These are phyloP conservation scores for Cladorrhinum sp. DNA, from an alignment of 2,329 filamentous ascomycete genomes.

Conservation along the genomic window DNA sequence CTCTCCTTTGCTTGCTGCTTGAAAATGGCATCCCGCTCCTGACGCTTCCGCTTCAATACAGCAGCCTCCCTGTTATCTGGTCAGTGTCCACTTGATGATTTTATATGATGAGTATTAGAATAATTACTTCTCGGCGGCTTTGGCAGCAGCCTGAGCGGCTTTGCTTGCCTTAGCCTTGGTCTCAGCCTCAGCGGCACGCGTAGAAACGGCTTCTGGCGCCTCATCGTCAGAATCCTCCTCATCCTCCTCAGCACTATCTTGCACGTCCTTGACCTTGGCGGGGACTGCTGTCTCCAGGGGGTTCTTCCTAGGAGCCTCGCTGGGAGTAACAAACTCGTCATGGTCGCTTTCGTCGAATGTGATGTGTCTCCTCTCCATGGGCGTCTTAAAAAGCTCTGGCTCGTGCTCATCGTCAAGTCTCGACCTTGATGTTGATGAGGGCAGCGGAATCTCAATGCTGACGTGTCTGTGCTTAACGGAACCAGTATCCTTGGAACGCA, in stretches of 20 bases:
- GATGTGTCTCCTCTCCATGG: slow-evolving; percentile 29
- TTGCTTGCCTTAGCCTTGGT: slow-evolving; percentile 45
- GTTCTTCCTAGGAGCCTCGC: slow-evolving; percentile 27
- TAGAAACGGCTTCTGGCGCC: slow-evolving; percentile 58
- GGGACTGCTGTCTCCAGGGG: slow-evolving; percentile 22
- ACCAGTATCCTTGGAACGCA: slow-evolving; percentile 21
- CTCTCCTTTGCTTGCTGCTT: slow-evolving; percentile 54
- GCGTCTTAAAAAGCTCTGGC: slow-evolving; percentile 27
- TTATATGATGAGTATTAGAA: not conserved
- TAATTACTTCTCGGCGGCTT: slow-evolving; percentile 51
- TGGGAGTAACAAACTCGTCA: slow-evolving; percentile 33
- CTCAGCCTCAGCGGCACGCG: slow-evolving; percentile 45
- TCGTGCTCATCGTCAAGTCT: slow-evolving; percentile 19
- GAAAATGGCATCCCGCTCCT: slow-evolving; percentile 52
- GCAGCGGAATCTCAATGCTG: slow-evolving; percentile 28
- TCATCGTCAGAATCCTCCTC: slow-evolving; percentile 48
- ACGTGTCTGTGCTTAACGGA: slow-evolving; percentile 25
- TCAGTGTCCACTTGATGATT: not conserved
- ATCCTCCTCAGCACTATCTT: slow-evolving; percentile 32
- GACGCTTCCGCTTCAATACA: slow-evolving; percentile 52
- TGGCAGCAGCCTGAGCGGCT: slow-evolving; percentile 45
- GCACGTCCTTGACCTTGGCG: slow-evolving; percentile 14
- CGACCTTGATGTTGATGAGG: slow-evolving; percentile 16
- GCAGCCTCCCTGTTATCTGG: slow-evolving; percentile 44
- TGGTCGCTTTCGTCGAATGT: slow-evolving; percentile 32